Evolutionary conservation across 768 basidiomycete genomes (phyloP), one percentile per base, ranked within the genome.

Genomic region (Tylopilus felleus): DNA sequence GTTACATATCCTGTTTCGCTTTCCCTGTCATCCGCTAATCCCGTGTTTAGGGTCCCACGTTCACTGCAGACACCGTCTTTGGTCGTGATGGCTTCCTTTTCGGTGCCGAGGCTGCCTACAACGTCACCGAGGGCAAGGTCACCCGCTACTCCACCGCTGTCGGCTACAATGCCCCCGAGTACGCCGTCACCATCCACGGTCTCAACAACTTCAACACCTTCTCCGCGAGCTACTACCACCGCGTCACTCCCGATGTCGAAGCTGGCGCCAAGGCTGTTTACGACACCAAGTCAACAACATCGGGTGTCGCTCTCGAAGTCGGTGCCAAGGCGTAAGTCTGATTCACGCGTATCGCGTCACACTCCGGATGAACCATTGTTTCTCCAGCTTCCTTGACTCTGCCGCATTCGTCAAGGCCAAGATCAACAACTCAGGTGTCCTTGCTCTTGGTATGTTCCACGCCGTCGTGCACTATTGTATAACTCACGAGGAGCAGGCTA

Each of bases 191-290:
- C 68, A 61, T 98, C 55, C 95, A 98, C 75, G 93, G 88, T 61
- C 84, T 98, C 69, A 88, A 90, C 80, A 98, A 97, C 83, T 75
- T 97, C 72, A 88, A 86, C 71, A 87, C 86, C 65, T 98, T 94
- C 80, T 80, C 88, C 49, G 97, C 96, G 55, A 91, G 88, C 73
- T 99, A 98, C 83, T 98, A 98, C 82, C 97, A 99, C 83, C 88
- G 89, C 57, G 93, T 97, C 70, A 88, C 80, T 72, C 73, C 79
- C 55, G 92, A 94, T 65, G 92, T 95, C 47, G 94, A 96, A 77
- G 94, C 92, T 56, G 93, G 93, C 70, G 93, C 93, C 60, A 93
- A 93, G 82, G 96, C 95, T 35, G 80, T 96, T 73, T 99, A 96
- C 73, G 94, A 98, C 77, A 81, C 87, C 75, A 96, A 96, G 79